Evolutionary conservation across 352 stramenopile species (phyloP), one percentile per base, ranked within the genome.

Genomic region (Phytopythium chamaehyphon): DNA sequence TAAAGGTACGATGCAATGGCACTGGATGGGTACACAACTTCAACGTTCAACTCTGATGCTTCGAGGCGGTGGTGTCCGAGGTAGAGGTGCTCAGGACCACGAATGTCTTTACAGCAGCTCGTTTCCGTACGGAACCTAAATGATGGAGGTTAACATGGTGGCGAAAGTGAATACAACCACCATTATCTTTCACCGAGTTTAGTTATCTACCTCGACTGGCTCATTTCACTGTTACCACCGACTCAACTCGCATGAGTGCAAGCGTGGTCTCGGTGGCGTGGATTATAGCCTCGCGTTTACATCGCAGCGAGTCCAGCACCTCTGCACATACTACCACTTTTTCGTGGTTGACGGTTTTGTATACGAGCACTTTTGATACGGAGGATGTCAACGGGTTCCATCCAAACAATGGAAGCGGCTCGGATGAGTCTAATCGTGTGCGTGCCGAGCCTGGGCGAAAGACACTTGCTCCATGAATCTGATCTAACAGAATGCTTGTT

Each of bases 211-310:
- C 28, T 42, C n/a, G n/a, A n/a, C n/a, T n/a, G n/a, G n/a, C n/a
- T n/a, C n/a, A 78, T 40, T 56, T 53, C n/a, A 64, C 53, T 31
- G 53, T 51, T 24, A 86, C 55, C 42, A 84, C 64, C 3, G 65
- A 72, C 4, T 60, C 51, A 22, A 86, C 68, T 6, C 71, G 47
- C 24, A 69, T 48, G 0, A 89, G 43, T 6, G 68, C 66, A 4
- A 60, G 69, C 4, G 62, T 58, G 39, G 60, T 76, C 28, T 89
- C 73, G 7, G 85, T 55, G 0, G 73, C 71, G 11, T 73, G 61
- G 6, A 64, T 42, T 12, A 86, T 40, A 0, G 70, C 73, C 37
- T 77, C 61, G 51, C 64, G 62, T 46, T 88, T 85, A 8, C 62
- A 50, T 18, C 57, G 43, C 18, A 85, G 62, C 4, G 55, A 57